A percentile compares a stretch with the other conserved stretches of the same genome.
phyloP scores from a whole-genome alignment of 169 alveolate genomes.

The Theileria parva region DNA sequence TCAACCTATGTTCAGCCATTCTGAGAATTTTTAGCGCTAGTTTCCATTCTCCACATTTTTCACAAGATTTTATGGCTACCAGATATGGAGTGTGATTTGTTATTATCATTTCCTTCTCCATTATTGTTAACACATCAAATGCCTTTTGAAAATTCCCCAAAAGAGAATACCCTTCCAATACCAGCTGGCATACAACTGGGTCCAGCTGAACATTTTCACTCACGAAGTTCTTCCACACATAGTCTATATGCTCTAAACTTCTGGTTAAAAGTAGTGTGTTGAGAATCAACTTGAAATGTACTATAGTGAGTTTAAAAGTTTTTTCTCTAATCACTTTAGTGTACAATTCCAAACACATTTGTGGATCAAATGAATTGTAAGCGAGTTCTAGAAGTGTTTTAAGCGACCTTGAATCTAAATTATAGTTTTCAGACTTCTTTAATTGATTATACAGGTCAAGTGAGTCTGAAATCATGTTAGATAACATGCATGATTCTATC shows the following conservation, averaged over 20 bases:
- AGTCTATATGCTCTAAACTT: slow-evolving; percentile 27
- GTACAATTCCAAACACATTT: slow-evolving; percentile 40
- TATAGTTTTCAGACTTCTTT: slow-evolving; percentile 16
- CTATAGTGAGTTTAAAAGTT: not conserved
- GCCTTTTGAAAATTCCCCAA: slow-evolving; percentile 53
- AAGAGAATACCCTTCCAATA: slow-evolving; percentile 34
- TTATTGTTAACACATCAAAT: slow-evolving; percentile 18
- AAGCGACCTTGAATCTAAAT: not conserved
- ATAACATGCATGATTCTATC: slow-evolving; percentile 42
- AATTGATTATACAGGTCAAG: slow-evolving; percentile 35
- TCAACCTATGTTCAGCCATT: slow-evolving; percentile 25
- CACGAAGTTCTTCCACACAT: slow-evolving; percentile 22
- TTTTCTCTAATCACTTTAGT: slow-evolving; percentile 18
- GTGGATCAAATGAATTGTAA: slow-evolving; percentile 9
- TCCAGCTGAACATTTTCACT: slow-evolving; percentile 5
- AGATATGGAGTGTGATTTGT: slow-evolving; percentile 25
- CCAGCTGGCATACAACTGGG: slow-evolving; percentile 18
- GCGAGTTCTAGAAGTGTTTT: slow-evolving; percentile 14
- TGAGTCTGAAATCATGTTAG: slow-evolving; percentile 50
- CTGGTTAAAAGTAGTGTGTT: slow-evolving; percentile 24
- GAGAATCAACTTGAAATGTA: slow-evolving; percentile 46
- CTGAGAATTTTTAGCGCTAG: slow-evolving; percentile 54
- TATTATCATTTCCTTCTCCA: slow-evolving; percentile 22
- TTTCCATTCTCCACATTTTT: slow-evolving; percentile 62
- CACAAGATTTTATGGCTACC: slow-evolving; percentile 47